phyloP scores from a whole-genome alignment of 1,139 yeast species.

The Diutina catenulata region DNA sequence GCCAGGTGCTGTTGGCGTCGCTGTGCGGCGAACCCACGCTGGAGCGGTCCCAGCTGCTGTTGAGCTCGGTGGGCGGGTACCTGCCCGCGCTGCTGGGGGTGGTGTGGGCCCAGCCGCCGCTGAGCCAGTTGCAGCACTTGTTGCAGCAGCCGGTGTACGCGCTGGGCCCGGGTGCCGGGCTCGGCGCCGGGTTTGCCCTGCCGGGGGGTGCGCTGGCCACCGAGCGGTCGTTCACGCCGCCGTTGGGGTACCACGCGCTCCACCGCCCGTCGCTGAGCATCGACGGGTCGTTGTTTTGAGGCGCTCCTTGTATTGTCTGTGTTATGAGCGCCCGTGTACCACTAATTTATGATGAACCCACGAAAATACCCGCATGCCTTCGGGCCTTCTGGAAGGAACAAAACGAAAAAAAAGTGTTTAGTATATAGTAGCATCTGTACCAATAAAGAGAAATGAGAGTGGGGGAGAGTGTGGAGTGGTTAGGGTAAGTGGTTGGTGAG shows the following conservation, averaged over 20 bases:
- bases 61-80: background rate
- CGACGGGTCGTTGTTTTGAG: background rate
- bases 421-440: too few species aligned
- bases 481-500: too few species aligned
- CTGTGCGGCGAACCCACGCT: background rate
- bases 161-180: background rate
- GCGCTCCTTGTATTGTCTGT: too few species aligned
- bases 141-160: background rate
- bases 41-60: constrained; percentile 1
- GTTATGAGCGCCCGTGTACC: too few species aligned
- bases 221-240: background rate
- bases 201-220: background rate
- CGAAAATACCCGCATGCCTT: too few species aligned
- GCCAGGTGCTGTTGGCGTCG: constrained; percentile 5
- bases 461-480: too few species aligned
- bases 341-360: too few species aligned
- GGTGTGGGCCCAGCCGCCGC: background rate
- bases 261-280: background rate
- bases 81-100: background rate
- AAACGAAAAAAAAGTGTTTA: too few species aligned
- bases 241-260: background rate
- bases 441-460: too few species aligned
- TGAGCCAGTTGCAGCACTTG: background rate
- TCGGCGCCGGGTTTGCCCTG: background rate
- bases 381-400: too few species aligned